Conservation (phyloP, 108 stramenopile species). For the Thalassiosira profunda region DNA sequence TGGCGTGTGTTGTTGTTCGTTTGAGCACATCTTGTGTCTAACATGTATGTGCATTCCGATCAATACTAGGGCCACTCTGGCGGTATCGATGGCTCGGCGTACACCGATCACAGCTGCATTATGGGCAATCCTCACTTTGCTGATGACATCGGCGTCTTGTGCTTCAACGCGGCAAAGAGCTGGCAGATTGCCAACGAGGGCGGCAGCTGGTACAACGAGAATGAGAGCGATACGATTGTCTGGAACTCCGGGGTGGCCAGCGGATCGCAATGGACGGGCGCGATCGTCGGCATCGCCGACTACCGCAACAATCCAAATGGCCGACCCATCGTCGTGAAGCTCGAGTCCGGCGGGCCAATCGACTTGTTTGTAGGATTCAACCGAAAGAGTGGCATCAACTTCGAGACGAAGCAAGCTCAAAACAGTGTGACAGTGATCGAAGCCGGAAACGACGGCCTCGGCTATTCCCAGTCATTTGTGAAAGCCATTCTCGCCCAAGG, state of each 20-base stretch:
- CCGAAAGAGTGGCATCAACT: constrained; percentile 26
- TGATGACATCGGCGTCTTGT: constrained; percentile 1
- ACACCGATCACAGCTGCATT: constrained; percentile 11
- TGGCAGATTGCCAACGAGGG: constrained; percentile 22
- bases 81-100: constrained; percentile 28
- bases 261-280: constrained; percentile 8
- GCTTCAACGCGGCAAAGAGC: constrained; percentile 40
- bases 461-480: constrained; percentile 30
- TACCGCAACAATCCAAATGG: constrained; percentile 29
- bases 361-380: constrained; percentile 43
- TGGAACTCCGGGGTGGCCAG: constrained; percentile 6
- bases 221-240: not conserved
- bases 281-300: constrained; percentile 40
- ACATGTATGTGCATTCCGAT: too few species aligned
- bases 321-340: constrained; percentile 25
- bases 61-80: constrained; percentile 37
- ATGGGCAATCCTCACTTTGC: constrained; percentile 6
- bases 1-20: too few species aligned
- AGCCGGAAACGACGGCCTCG: constrained; percentile 19
- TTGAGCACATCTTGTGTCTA: too few species aligned
- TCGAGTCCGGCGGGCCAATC: constrained; percentile 7
- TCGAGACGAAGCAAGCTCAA: not conserved
- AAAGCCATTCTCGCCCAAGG: constrained; percentile 4
- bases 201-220: constrained; percentile 28
- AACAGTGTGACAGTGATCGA: constrained; percentile 27